These are phyloP conservation scores for Metarhizium sp. DNA, from an alignment of 2,329 filamentous ascomycete genomes.

Conservation along the genomic window DNA sequence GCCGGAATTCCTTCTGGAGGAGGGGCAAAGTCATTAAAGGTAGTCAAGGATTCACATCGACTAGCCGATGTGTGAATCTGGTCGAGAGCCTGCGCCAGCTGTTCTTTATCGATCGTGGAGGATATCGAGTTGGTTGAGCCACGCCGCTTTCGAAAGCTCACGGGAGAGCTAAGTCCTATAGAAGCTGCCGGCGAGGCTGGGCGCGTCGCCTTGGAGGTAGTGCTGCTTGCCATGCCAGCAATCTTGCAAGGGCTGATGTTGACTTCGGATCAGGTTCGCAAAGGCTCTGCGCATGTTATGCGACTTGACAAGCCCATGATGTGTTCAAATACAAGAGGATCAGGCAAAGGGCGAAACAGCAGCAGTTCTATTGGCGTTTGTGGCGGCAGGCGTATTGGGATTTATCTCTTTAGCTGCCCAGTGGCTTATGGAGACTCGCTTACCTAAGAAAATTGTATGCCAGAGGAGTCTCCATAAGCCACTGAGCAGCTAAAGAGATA, in stretches of 20 bases:
- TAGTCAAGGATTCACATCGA: conserved; percentile 74
- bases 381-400: background rate
- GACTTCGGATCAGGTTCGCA: conserved; percentile 4
- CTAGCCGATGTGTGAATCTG: conserved; percentile 86
- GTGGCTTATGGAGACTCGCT: too few species aligned
- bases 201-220: conserved; percentile 18
- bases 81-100: conserved; percentile 68
- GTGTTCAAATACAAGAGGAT: background rate
- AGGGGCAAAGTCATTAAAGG: conserved; percentile 85
- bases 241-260: background rate
- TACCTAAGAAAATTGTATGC: too few species aligned
- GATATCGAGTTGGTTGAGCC: conserved; percentile 32
- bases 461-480: too few species aligned
- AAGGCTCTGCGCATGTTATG: conserved; percentile 1
- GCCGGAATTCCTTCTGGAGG: conserved; percentile 49
- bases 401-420: background rate
- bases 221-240: conserved; percentile 20
- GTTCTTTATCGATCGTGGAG: conserved; percentile 52
- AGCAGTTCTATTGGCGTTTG: background rate
- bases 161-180: conserved; percentile 17
- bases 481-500: too few species aligned
- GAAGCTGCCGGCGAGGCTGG: conserved; percentile 18
- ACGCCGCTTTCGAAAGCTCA: conserved; percentile 24
- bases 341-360: background rate
- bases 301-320: conserved; percentile 6